Evolutionary conservation across 2,329 filamentous ascomycete species (phyloP).

Genomic region (Lachnellula hyalina): DNA sequence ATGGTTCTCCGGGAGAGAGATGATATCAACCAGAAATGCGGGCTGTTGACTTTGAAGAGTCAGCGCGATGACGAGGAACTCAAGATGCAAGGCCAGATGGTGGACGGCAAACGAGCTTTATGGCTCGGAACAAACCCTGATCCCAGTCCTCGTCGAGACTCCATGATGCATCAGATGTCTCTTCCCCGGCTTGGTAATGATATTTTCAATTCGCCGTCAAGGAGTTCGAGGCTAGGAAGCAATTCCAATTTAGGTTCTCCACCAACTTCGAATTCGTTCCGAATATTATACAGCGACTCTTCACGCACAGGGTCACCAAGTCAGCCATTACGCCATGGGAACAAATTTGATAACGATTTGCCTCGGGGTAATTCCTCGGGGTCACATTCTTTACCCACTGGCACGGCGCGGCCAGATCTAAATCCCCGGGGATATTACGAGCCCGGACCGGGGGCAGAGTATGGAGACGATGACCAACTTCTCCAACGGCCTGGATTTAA

Average conservation of each 20-base stretch:
- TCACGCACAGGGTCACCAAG: no score
- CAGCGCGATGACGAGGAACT: constrained; percentile 5
- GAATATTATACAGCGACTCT: no score
- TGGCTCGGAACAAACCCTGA: constrained; percentile 20
- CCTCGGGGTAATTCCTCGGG: no score
- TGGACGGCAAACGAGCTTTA: constrained; percentile 17
- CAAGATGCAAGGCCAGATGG: constrained; percentile 8
- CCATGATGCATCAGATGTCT: constrained; percentile 1
- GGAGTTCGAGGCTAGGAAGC: neutral
- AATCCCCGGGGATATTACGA: neutral
- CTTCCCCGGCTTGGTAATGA: constrained; percentile 7
- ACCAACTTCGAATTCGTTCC: neutral
- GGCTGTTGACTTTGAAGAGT: neutral
- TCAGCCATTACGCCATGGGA: no score
- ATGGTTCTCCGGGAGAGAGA: constrained; percentile 3
- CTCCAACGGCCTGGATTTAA: neutral
- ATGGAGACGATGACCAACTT: neutral
- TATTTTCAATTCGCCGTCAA: constrained; percentile 18
- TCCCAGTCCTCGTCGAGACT: constrained; percentile 9
- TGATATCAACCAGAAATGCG: neutral
- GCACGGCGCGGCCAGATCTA: neutral
- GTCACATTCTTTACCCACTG: no score
- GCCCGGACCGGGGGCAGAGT: neutral
- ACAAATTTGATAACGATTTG: no score
- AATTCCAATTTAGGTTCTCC: neutral